Evolutionary conservation across 2,329 filamentous ascomycete species (phyloP).

Genomic region (Coniochaeta ligniaria): DNA sequence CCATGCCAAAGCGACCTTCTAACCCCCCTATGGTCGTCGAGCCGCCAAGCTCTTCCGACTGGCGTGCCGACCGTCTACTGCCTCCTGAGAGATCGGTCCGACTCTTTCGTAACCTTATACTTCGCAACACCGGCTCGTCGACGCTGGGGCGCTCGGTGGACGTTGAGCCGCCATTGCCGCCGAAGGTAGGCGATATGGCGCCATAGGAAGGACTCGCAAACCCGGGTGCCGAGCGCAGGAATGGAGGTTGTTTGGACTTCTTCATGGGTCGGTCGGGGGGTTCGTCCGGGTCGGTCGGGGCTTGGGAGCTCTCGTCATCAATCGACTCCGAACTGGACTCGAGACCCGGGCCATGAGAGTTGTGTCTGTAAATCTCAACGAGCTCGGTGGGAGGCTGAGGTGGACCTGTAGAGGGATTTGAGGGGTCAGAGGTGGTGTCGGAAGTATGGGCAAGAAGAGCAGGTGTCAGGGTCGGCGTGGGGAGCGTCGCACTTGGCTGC

Average conservation of each 20-base stretch:
- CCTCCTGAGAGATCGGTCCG: constrained; percentile 14
- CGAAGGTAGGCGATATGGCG: constrained; percentile 16
- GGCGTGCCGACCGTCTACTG: constrained; percentile 20
- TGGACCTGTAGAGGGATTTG: not conserved
- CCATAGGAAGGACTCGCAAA: constrained; percentile 25
- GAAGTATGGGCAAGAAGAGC: not conserved
- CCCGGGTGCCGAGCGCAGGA: constrained; percentile 22
- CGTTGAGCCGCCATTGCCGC: not conserved
- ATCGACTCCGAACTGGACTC: constrained; percentile 9
- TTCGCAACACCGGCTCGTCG: constrained; percentile 2
- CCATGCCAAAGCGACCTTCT: constrained; percentile 45
- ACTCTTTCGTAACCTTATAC: not conserved
- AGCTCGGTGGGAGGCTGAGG: constrained; percentile 4
- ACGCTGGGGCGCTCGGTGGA: constrained; percentile 4
- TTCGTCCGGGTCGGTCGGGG: not conserved
- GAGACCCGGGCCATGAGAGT: constrained; percentile 15
- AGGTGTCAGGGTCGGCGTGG: constrained; percentile 9
- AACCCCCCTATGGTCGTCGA: constrained; percentile 44
- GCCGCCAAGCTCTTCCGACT: constrained; percentile 43
- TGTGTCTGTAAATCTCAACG: not conserved
- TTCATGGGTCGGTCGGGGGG: not conserved
- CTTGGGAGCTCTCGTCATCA: constrained; percentile 9
- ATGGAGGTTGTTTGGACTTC: constrained; percentile 19
- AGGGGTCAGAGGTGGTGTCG: not conserved
- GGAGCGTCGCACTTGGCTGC: constrained; percentile 5